phyloP scores from a whole-genome alignment of 805 yeast genomes.

The Ogataea pilisensis region DNA sequence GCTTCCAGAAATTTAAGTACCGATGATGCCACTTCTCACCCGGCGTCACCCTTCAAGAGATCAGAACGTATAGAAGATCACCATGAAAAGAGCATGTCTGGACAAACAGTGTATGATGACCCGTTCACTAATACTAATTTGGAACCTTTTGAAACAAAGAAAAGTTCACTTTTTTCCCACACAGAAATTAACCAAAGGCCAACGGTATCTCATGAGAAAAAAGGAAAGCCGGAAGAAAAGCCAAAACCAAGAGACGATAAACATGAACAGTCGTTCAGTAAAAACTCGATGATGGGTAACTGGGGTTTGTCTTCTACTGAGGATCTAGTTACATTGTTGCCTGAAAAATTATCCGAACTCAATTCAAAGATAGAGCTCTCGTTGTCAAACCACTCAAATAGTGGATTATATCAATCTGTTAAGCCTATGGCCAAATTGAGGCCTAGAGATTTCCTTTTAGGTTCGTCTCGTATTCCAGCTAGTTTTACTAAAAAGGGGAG shows the following conservation, averaged over 20 bases:
- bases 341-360: background rate
- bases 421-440: too few relatives aligned
- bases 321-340: background rate
- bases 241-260: too few relatives aligned
- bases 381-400: too few relatives aligned
- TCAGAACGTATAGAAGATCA: background rate
- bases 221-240: background rate
- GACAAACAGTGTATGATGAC: background rate
- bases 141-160: background rate
- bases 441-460: too few relatives aligned
- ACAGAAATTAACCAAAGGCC: background rate
- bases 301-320: background rate
- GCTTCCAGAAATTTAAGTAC: background rate
- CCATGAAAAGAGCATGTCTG: background rate
- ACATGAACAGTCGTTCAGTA: background rate
- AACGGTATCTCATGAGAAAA: background rate
- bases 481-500: too few relatives aligned
- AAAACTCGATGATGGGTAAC: background rate
- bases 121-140: background rate
- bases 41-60: background rate
- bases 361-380: background rate
- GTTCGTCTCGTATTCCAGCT: background rate
- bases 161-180: background rate
- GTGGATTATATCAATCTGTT: too few relatives aligned
- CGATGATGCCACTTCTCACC: background rate